Evolutionary conservation across 2,329 filamentous ascomycete genomes (phyloP), one percentile per base, ranked within the genome.

Genomic region (Penicillium thymicola): DNA sequence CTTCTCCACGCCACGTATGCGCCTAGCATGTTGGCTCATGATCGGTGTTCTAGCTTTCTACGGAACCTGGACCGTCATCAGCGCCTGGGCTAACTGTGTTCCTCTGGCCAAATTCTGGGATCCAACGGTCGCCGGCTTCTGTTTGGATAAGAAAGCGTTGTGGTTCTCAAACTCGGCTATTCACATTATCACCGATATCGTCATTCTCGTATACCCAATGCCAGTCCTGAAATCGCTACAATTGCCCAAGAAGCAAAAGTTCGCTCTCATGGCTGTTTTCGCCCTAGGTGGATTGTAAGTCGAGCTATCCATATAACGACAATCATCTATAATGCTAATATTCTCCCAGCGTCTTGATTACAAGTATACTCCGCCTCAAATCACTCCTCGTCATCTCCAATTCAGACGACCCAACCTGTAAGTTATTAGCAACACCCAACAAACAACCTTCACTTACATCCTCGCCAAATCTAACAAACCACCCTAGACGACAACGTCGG

Each of bases 141-240:
- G 76, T 56, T 71, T 78, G 43, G 59, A 74, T 51, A 75, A 74
- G 53, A 68, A 67, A 9, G 66, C 64, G 8, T 70, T 78, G 46
- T 79, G 76, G 77, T 77, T 75, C 42, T 73, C 73, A 11, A 79
- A 77, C 51, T 73, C 75, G 0, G 72, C 64, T 2, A 72, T 78
- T 44, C 75, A 75, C 36, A 78, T 79, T 34, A 47, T 70, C 5
- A 78, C 76, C 13, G 76, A 79, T 62, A 47, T 78, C 28, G 51
- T 76, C 28, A 75, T 78, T 32, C 64, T 79, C 11, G 47, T 72
- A 4, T 67, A 75, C 9, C 76, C 76, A 1, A 76, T 78, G 71
- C 75, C 73, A 0, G 70, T 75, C 2, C 70, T 79, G 13, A 73
- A 68, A n/a, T 65, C 65, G 0, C 65, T 78, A 13, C 71, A 77